Base-by-base conservation (phyloP, 2,329 filamentous ascomycete species). In the Exophiala viscosa region DNA sequence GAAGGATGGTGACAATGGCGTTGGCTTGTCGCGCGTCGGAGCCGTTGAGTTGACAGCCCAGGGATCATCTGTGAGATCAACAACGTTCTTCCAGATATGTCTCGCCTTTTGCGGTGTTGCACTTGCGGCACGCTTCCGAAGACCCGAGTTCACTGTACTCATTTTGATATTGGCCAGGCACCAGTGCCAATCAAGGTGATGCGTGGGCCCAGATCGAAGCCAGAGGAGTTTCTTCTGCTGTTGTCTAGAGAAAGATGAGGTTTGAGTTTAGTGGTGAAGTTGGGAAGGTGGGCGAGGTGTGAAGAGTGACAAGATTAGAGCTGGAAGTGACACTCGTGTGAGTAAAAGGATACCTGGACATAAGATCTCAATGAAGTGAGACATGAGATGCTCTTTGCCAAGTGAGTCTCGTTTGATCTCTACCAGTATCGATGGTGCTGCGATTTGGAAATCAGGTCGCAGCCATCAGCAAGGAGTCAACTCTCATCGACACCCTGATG, bases 41-140 rank as follows among this genome's bases (percentile, higher is more conserved):
- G 44, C 20, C 23, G 32, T 15, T 49, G 28, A 20, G 33, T 31
- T 47, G 34, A 41, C 20, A 8, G 40, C 15, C 34, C 42, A 40
- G 13, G 49, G 41, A 15, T 52, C 50, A 6, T 35, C 34, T 35
- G 49, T 56, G 34, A 56, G 49, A 34, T 56, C 54, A 15, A 56
- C 35, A 11, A 50, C n/a, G 32, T 45, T 44, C 35, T 39, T 39
- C 18, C 28, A 17, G 6, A 28, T 15, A 2, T 28, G 28, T 3
- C 35, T 36, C 3, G 40, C 6, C 14, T 40, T 39, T 18, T 49
- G 49, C 3, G 53, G 45, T 20, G 40, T 45, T 3, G 33, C 53
- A 35, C 38, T 49, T 7, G 45, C 38, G 31, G 28, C 28, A 28
- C 41, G 50, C 17, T 17, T 40, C 35, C n/a, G 34, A 31, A 18